Conservation (phyloP, 441 rosid genomes). For the Eugenia klotzschiana region DNA sequence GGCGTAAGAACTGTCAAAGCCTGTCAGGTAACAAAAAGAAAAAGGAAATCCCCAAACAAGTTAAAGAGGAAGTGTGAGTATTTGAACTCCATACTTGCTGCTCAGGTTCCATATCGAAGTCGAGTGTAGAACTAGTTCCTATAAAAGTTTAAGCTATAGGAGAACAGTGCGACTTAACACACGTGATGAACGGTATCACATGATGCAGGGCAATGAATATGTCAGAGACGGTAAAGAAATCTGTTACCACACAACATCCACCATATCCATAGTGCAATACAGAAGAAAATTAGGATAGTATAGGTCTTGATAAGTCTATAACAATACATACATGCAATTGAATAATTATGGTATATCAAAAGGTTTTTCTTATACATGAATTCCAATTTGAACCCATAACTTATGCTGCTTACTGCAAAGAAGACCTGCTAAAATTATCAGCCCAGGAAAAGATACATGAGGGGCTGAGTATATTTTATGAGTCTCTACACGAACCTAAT, state of each 20-base stretch:
- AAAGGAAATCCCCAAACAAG: not conserved
- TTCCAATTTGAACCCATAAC: not conserved
- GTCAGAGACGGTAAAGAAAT: not conserved
- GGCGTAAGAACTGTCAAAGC: not conserved
- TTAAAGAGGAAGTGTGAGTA: not conserved
- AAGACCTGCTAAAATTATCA: not conserved
- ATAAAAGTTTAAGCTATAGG: not conserved
- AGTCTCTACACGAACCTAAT: not conserved
- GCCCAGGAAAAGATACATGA: not conserved
- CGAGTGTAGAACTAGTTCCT: not conserved
- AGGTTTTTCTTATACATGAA: not conserved
- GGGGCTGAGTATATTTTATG: not conserved
- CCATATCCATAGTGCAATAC: not conserved
- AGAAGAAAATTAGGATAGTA: not conserved
- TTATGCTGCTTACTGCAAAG: not conserved
- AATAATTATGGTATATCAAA: not conserved
- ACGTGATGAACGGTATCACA: not conserved
- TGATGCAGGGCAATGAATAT: not conserved
- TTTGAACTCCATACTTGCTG: not conserved
- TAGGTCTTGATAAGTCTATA: not conserved
- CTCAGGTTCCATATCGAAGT: not conserved
- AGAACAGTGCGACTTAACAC: not conserved
- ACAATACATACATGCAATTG: not conserved
- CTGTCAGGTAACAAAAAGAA: not conserved
- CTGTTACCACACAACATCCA: not conserved